Percentiles rank a stretch among this genome's conserved stretches.
Evolutionary conservation across 1,284 basidiomycete genomes (phyloP).

Genomic region (Gomphus bonarii): DNA sequence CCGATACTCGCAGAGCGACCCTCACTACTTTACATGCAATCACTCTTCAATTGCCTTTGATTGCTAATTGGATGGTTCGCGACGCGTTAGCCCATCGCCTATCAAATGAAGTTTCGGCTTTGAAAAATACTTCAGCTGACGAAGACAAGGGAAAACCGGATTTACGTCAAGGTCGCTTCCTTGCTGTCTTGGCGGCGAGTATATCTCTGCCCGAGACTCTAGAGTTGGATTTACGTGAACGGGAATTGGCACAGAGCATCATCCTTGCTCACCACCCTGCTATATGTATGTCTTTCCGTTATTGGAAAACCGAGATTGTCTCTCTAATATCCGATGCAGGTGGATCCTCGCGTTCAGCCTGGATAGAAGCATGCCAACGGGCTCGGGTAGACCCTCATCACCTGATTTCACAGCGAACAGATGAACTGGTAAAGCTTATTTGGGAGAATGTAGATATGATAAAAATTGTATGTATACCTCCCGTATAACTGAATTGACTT

Average conservation of each 20-base stretch:
- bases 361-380: constrained; percentile 77
- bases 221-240: constrained; percentile 29
- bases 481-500: neutral
- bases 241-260: constrained; percentile 43
- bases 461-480: neutral
- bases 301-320: no score
- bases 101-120: constrained; percentile 17
- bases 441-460: constrained; percentile 27
- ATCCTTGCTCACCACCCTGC: constrained; percentile 69
- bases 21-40: constrained; percentile 32
- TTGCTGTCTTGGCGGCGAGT: constrained; percentile 40
- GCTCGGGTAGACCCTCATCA: constrained; percentile 59
- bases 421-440: constrained; percentile 40
- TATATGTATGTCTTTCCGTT: constrained; percentile 34
- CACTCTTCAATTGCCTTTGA: constrained; percentile 27
- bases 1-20: constrained; percentile 42
- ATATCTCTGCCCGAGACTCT: constrained; percentile 32
- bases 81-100: constrained; percentile 45
- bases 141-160: constrained; percentile 25
- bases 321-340: constrained; percentile 24
- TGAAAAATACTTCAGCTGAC: constrained; percentile 12
- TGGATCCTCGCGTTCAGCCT: constrained; percentile 50
- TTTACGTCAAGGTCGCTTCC: constrained; percentile 37
- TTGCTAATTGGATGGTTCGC: constrained; percentile 41
- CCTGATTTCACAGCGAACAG: constrained; percentile 40